Conservation (phyloP, 164 flowering plant species). For the Santalum album region DNA sequence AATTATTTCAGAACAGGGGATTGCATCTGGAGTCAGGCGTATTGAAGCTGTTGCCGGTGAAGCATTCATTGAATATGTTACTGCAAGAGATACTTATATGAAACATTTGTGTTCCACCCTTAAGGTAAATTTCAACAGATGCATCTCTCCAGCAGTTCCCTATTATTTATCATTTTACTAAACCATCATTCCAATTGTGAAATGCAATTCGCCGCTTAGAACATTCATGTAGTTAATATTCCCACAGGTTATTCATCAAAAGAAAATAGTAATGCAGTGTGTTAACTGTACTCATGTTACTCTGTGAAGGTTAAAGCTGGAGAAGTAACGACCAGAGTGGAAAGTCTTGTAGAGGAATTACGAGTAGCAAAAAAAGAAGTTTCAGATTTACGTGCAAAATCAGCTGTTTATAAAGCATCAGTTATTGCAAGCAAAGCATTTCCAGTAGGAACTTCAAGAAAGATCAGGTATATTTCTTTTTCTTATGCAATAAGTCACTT, state of each 20-base stretch:
- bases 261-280: no score
- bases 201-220: no score
- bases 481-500: not conserved
- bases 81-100: slow-evolving; percentile 54
- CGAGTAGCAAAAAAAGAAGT: slow-evolving; percentile 60
- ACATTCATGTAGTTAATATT: no score
- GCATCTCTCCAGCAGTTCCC: not conserved
- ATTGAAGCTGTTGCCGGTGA: slow-evolving; percentile 95
- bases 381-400: slow-evolving; percentile 60
- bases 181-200: no score
- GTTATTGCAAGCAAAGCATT: slow-evolving; percentile 48
- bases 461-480: slow-evolving; percentile 34
- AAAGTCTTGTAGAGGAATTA: slow-evolving; percentile 71
- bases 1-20: slow-evolving; percentile 86
- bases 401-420: slow-evolving; percentile 80
- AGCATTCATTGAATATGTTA: slow-evolving; percentile 67
- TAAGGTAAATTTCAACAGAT: slow-evolving; percentile 33
- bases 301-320: slow-evolving; percentile 75
- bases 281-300: not conserved
- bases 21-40: slow-evolving; percentile 88
- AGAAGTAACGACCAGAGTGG: slow-evolving; percentile 75
- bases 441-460: slow-evolving; percentile 48
- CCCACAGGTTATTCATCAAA: no score
- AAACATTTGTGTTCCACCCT: slow-evolving; percentile 68
- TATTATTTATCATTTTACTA: no score